Evolutionary conservation across 2,329 filamentous ascomycete genomes (phyloP).

Genomic region (Phialophora expanda): DNA sequence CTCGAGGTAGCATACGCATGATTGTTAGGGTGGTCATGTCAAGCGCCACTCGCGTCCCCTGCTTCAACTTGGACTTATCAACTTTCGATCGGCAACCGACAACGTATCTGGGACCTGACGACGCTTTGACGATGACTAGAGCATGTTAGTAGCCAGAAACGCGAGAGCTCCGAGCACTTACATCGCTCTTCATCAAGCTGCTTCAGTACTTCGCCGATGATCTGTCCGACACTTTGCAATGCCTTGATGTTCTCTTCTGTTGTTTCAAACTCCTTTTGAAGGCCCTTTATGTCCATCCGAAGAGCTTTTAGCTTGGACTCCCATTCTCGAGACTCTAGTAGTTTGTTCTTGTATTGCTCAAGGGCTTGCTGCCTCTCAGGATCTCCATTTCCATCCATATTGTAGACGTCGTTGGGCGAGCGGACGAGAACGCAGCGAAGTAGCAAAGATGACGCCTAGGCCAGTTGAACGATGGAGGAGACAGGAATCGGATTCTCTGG

Average conservation of each 20-base stretch:
- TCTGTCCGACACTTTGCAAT: slow-evolving; percentile 97
- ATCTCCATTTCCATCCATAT: slow-evolving; percentile 48
- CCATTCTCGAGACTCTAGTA: slow-evolving; percentile 96
- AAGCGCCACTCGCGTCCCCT: slow-evolving; percentile 94
- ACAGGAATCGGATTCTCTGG: background rate
- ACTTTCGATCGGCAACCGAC: slow-evolving; percentile 98
- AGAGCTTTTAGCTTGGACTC: slow-evolving; percentile 95
- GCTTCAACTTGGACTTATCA: slow-evolving; percentile 95
- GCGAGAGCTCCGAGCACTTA: slow-evolving; percentile 55
- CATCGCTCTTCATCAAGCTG: slow-evolving; percentile 98
- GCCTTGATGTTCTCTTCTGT: slow-evolving; percentile 99
- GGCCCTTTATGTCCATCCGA: slow-evolving; percentile 91
- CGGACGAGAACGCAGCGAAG: background rate
- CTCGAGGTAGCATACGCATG: slow-evolving; percentile 98
- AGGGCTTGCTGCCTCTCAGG: slow-evolving; percentile 71
- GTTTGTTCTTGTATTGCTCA: slow-evolving; percentile 76
- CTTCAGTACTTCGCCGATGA: slow-evolving; percentile 98
- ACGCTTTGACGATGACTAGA: slow-evolving; percentile 96
- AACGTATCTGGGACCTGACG: slow-evolving; percentile 94
- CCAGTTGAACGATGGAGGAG: background rate
- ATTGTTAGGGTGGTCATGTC: slow-evolving; percentile 99
- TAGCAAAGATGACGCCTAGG: background rate
- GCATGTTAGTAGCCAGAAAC: slow-evolving; percentile 10
- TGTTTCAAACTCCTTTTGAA: slow-evolving; percentile 93
- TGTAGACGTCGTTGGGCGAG: slow-evolving; percentile 9